Evolutionary conservation across 2,329 filamentous ascomycete species (phyloP).

Genomic region (Incumbomyces delicatus): DNA sequence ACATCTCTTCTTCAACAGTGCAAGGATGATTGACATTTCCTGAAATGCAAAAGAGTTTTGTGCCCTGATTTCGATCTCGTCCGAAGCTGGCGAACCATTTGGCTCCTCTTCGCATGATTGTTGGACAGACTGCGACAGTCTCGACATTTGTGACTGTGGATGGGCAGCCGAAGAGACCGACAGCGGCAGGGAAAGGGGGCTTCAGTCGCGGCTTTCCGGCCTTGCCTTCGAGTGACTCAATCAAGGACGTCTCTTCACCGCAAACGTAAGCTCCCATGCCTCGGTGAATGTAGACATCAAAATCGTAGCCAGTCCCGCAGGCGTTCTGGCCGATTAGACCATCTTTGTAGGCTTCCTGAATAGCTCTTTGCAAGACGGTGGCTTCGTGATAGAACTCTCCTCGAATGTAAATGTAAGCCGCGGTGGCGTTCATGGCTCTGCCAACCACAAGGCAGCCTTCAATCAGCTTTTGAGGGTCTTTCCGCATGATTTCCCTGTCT

Average conservation of each 20-base stretch:
- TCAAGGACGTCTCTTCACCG: constrained; percentile 94
- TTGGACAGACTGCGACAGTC: constrained; percentile 88
- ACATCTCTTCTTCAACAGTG: constrained; percentile 99
- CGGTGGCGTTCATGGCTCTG: constrained; percentile 96
- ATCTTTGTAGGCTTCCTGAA: constrained; percentile 93
- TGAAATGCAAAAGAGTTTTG: constrained; percentile 96
- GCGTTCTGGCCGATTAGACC: constrained; percentile 97
- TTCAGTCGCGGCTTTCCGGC: constrained; percentile 96
- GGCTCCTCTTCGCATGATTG: constrained; percentile 85
- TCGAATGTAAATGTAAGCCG: constrained; percentile 98
- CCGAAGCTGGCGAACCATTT: constrained; percentile 92
- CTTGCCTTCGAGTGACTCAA: constrained; percentile 97
- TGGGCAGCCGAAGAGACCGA: constrained; percentile 95
- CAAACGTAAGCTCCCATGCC: constrained; percentile 97
- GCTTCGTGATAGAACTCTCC: constrained; percentile 97
- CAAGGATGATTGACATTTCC: constrained; percentile 97
- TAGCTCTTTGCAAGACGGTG: constrained; percentile 82
- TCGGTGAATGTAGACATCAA: constrained; percentile 92
- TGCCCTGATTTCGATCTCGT: constrained; percentile 90
- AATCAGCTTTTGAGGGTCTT: constrained; percentile 97
- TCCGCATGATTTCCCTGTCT: constrained; percentile 99
- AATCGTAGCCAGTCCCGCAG: constrained; percentile 93
- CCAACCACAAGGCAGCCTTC: constrained; percentile 95
- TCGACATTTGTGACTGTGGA: constrained; percentile 98
- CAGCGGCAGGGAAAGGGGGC: constrained; percentile 94